Percentiles rank a stretch among this genome's conserved stretches.
phyloP scores from a whole-genome alignment of 164 flowering plant species.

The Echeveria elegans region DNA sequence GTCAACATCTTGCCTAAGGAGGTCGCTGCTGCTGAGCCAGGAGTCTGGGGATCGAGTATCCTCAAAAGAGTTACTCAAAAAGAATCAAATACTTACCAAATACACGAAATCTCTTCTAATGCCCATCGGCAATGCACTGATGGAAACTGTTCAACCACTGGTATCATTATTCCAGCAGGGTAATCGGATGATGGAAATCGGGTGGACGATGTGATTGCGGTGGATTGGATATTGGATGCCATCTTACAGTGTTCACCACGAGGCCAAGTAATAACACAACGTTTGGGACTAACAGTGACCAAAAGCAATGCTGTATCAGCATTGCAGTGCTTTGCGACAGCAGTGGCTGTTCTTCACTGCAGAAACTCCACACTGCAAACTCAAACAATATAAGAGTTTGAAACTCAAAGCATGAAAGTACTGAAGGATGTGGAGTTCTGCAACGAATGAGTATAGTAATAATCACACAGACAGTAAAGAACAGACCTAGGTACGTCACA shows the following conservation, averaged over 20 bases:
- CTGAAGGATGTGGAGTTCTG: background rate
- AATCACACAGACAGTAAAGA: background rate
- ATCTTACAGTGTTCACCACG: conserved; percentile 42
- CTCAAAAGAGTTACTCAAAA: conserved; percentile 33
- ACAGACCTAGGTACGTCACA: background rate
- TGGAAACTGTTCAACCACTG: conserved; percentile 42
- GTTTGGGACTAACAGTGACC: conserved; percentile 13
- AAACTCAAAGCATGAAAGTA: background rate
- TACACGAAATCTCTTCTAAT: conserved; percentile 29
- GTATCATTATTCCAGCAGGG: conserved; percentile 68
- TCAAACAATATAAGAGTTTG: conserved; percentile 26
- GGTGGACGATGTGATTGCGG: conserved; percentile 92
- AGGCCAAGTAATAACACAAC: conserved; percentile 19
- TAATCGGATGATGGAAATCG: conserved; percentile 64
- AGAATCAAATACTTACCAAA: conserved; percentile 16
- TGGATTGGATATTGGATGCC: conserved; percentile 95
- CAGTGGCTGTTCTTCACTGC: conserved; percentile 57
- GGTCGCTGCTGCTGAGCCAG: conserved; percentile 19
- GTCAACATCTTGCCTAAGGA: conserved; percentile 17
- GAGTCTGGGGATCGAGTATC: conserved; percentile 94
- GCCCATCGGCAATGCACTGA: conserved; percentile 23
- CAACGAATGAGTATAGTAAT: background rate
- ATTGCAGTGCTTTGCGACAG: conserved; percentile 76
- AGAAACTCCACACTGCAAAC: conserved; percentile 36
- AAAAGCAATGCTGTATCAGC: conserved; percentile 46